Base-by-base conservation (phyloP, 768 basidiomycete species). In the Leucosporidium yakuticum region DNA sequence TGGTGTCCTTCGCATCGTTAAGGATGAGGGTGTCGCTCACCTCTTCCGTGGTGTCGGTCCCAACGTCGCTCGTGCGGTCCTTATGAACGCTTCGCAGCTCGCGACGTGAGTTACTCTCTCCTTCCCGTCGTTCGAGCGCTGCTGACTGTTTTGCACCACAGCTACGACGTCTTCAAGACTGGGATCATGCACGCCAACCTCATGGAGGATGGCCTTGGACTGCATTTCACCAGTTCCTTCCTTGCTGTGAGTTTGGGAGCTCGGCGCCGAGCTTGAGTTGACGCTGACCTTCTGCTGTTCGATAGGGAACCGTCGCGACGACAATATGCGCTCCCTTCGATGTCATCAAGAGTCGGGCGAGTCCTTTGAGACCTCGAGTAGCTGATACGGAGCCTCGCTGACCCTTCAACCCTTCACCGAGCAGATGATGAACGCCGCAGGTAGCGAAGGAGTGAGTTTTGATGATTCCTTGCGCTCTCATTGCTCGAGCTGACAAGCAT, bases 121-220 rank as follows among this genome's bases (percentile, higher is more conserved):
- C 27, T 4, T 11, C 50, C 21, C 4, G 25, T 31, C 44, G 39
- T 29, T 36, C 39, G 39, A 3, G 3, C 39, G 23, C 20, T 23
- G 39, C 23, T 12, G 9, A 36, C 29, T 21, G 20, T 20, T 36
- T 7, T 14, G 8, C 31, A 6, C 0, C 25, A 20, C 58, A 76
- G 71, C 17, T 76, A 76, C 65, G 75, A 76, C 50, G 64, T 66
- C 12, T 76, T 75, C 69, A 76, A 76, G 69, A 67, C 58, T 53
- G 9, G 63, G 25, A 56, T 76, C 49, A 12, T 76, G 9, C 44
- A 53, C 12, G 56, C 60, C 4, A 65, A 67, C 23, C 19, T 70
- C 25, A 70, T 74, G 63, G 44, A 59, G 8, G 75, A 76, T 27
- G 74, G 74, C 2, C 60, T 75, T 19, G 64, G 65, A 0, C 62